Evolutionary conservation across 2,329 filamentous ascomycete species (phyloP).

Genomic region (Paraconiothyrium brasiliense): DNA sequence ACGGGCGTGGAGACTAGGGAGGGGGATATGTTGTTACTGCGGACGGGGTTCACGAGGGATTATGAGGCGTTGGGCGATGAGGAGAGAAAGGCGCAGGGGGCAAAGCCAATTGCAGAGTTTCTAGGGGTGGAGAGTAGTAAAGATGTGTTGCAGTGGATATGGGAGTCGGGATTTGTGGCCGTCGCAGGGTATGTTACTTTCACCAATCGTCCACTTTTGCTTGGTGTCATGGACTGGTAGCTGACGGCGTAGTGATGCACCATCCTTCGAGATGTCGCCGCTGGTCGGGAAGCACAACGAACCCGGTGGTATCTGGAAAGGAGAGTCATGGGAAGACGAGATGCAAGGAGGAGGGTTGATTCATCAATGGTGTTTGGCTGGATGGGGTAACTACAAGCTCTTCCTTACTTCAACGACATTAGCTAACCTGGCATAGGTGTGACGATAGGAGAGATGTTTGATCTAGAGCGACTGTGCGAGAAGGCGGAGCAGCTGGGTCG

Average conservation of each 20-base stretch:
- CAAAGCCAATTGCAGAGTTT: conserved; percentile 43
- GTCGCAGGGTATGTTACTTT: conserved; percentile 49
- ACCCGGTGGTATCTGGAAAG: conserved; percentile 45
- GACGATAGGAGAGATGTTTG: conserved; percentile 53
- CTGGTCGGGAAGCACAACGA: conserved; percentile 45
- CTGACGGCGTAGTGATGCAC: conserved; percentile 36
- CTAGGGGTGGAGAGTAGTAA: conserved; percentile 53
- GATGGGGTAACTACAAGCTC: conserved; percentile 38
- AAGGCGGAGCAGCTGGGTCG: conserved; percentile 62
- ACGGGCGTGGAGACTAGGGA: conserved; percentile 47
- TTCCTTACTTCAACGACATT: background rate
- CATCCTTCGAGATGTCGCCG: conserved; percentile 57
- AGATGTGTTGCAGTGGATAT: conserved; percentile 56
- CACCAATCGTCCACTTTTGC: background rate
- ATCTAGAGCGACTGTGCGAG: conserved; percentile 61
- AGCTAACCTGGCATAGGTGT: conserved; percentile 28
- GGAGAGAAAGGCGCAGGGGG: conserved; percentile 38
- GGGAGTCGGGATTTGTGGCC: conserved; percentile 57
- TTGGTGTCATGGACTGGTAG: background rate
- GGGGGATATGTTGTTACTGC: conserved; percentile 41
- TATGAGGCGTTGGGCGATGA: conserved; percentile 38
- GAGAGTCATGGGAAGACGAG: conserved; percentile 45
- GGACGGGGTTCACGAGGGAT: conserved; percentile 49
- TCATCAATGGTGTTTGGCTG: conserved; percentile 46
- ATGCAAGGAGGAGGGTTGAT: conserved; percentile 48